Conservation (phyloP, 805 yeast genomes). For the Nakazawaea ernobii region DNA sequence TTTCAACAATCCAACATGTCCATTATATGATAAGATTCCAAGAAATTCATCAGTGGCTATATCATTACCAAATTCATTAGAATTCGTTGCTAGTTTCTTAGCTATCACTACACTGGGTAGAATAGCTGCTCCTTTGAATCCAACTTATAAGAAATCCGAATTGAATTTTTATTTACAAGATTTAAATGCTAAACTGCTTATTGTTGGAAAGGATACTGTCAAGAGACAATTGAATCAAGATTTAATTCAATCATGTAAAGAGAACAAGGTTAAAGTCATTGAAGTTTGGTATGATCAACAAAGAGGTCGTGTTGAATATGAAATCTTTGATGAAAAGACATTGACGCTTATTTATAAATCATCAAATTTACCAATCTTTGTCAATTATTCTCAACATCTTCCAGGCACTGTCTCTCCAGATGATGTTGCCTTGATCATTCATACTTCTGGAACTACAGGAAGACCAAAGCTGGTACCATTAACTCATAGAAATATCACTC, state of each 20-base stretch:
- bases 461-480: slow-evolving; percentile 72
- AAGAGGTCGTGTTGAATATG: slow-evolving; percentile 37
- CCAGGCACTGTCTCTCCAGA: slow-evolving; percentile 40
- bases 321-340: slow-evolving; percentile 15
- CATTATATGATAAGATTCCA: slow-evolving; percentile 27
- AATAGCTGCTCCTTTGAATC: slow-evolving; percentile 66
- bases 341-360: slow-evolving; percentile 19
- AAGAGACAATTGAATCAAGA: slow-evolving; percentile 23
- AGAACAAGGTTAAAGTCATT: slow-evolving; percentile 40
- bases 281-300: slow-evolving; percentile 43
- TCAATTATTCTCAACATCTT: slow-evolving; percentile 23
- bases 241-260: slow-evolving; percentile 45
- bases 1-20: slow-evolving; percentile 34
- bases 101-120: slow-evolving; percentile 51
- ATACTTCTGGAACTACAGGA: slow-evolving; percentile 75
- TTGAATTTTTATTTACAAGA: slow-evolving; percentile 62
- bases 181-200: slow-evolving; percentile 47
- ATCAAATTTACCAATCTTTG: slow-evolving; percentile 21
- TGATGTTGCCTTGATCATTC: slow-evolving; percentile 60
- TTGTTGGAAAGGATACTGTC: slow-evolving; percentile 51
- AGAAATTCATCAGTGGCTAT: slow-evolving; percentile 50
- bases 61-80: slow-evolving; percentile 55
- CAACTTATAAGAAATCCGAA: slow-evolving; percentile 54
- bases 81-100: slow-evolving; percentile 49
- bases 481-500: slow-evolving; percentile 56